Evolutionary conservation across 2,329 filamentous ascomycete genomes (phyloP), one percentile per base, ranked within the genome.

Genomic region (Catunica adiposa): DNA sequence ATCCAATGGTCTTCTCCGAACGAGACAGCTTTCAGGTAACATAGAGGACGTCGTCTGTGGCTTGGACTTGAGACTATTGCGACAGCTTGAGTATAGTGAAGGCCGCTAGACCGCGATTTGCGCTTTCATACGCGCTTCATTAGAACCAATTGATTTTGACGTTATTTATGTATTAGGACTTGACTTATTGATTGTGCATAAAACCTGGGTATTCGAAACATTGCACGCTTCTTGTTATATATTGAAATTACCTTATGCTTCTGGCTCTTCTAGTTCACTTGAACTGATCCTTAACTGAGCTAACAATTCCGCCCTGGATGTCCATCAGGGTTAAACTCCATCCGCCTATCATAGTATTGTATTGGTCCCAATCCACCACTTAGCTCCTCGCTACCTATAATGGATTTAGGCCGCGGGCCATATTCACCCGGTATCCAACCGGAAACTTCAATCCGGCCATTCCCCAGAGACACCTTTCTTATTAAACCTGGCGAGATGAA

Each of bases 401-500:
- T 25, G 20, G 23, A 2, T 15, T 25, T 8, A 23, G 20, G 15
- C 17, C n/a, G 4, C 17, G 9, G 40, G 3, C 42, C 53, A 29
- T 47, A 54, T 54, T 56, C 34, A 38, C 34, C 48, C 14, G 31
- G 34, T 14, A 31, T 23, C 23, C 40, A 23, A 20, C 11, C 26
- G 20, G 14, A 22, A 20, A 15, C 40, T 22, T 17, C n/a, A 31
- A 22, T 44, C 8, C 55, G 17, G 6, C 20, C 48, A 17, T 37
- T 37, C 11, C 23, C 48, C 11, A 48, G 48, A n/a, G 37, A 53
- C 20, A 52, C 37, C 23, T 52, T 47, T 37, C 37, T 46, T 9
- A 44, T 56, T 8, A 56, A 56, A 22, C 50, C 40, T 2, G 38
- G 31, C 29, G 48, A 56, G 3, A 26, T 52, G 23, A 15, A 51